phyloP scores from a whole-genome alignment of 2,329 filamentous ascomycete species.

The Neophaeococcomyces aloes region DNA sequence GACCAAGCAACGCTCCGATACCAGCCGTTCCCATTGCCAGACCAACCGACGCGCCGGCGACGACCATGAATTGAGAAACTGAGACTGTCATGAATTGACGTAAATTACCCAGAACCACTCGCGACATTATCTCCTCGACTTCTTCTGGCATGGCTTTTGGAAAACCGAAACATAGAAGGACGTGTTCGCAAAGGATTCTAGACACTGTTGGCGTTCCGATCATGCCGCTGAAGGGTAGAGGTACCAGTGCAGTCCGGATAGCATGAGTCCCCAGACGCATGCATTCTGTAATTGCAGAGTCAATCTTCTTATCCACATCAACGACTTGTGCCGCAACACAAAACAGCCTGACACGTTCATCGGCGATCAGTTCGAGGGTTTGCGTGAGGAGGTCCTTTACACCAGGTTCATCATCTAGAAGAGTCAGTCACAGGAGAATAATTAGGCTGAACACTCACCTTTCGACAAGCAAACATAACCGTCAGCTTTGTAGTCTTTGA shows the following conservation, averaged over 20 bases:
- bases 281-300: constrained; percentile 26
- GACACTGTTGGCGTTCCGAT: constrained; percentile 19
- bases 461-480: constrained; percentile 20
- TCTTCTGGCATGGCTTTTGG: constrained; percentile 19
- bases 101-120: constrained; percentile 17
- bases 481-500: constrained; percentile 20
- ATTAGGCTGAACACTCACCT: constrained; percentile 9
- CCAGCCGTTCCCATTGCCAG: constrained; percentile 21
- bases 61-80: constrained; percentile 14
- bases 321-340: constrained; percentile 28
- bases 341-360: constrained; percentile 27
- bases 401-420: constrained; percentile 24
- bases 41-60: constrained; percentile 14
- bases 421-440: not conserved
- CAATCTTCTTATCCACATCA: constrained; percentile 28
- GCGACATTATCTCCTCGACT: constrained; percentile 20
- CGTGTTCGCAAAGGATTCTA: constrained; percentile 20
- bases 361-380: constrained; percentile 25
- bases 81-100: constrained; percentile 17
- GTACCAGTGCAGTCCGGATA: constrained; percentile 22
- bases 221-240: constrained; percentile 20
- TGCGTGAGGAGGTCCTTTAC: constrained; percentile 24
- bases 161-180: constrained; percentile 20
- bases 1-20: constrained; percentile 21
- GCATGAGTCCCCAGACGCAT: constrained; percentile 25